phyloP scores from a whole-genome alignment of 192 early-diverging fungal genomes.

The Backusella tuberculispora region DNA sequence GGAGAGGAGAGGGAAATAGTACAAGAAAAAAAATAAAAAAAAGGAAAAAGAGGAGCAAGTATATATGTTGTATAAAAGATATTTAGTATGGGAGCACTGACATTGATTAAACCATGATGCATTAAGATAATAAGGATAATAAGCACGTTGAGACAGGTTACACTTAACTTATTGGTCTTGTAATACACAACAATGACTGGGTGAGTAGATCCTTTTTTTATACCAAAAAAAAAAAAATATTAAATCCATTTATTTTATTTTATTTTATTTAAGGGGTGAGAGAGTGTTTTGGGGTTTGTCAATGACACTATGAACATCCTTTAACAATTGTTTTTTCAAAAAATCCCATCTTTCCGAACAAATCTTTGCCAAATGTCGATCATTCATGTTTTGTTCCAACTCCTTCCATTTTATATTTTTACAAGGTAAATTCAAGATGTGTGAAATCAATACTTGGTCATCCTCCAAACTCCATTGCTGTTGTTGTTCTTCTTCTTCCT shows the following conservation, averaged over 20 bases:
- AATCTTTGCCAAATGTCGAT: conserved; percentile 21
- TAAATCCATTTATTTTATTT: conserved; percentile 11
- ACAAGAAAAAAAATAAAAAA: neutral
- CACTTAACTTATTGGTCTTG: conserved; percentile 22
- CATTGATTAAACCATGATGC: conserved; percentile 26
- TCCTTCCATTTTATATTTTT: conserved; percentile 21
- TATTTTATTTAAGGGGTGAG: neutral
- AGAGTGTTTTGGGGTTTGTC: neutral
- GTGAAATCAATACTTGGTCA: conserved; percentile 16
- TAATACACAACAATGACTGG: neutral
- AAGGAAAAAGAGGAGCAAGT: neutral
- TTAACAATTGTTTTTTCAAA: conserved; percentile 28
- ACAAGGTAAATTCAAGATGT: neutral
- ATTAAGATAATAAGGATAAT: conserved; percentile 16
- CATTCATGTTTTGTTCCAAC: conserved; percentile 15
- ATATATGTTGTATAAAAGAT: neutral
- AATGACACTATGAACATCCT: conserved; percentile 11
- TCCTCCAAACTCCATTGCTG: conserved; percentile 25
- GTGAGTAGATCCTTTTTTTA: conserved; percentile 4
- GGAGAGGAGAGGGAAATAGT: neutral
- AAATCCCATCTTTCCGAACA: conserved; percentile 31
- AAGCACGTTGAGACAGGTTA: conserved; percentile 27
- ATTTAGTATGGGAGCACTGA: conserved; percentile 24
- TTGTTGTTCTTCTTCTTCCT: neutral
- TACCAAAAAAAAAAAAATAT: conserved; percentile 3